phyloP scores from a whole-genome alignment of 1,284 basidiomycete species.

The Filobasidium uniguttulatum region DNA sequence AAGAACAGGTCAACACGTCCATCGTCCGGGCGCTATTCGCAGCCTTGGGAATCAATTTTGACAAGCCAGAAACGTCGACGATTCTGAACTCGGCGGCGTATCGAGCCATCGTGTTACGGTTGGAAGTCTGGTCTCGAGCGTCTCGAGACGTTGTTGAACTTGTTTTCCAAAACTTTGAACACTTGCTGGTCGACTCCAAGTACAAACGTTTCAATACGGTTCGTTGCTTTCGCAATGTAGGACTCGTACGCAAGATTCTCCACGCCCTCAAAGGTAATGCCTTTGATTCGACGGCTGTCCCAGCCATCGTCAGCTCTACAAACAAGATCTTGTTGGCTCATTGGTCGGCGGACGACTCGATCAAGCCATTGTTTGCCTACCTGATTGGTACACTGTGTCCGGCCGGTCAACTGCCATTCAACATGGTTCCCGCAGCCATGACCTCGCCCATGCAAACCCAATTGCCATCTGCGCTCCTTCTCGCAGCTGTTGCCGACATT shows the following conservation, averaged over 20 bases:
- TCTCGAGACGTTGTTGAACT: conserved; percentile 54
- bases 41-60: conserved; percentile 69
- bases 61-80: conserved; percentile 64
- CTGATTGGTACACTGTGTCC: conserved; percentile 68
- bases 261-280: conserved; percentile 66
- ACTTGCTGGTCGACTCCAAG: conserved; percentile 55
- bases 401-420: conserved; percentile 38
- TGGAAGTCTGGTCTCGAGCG: conserved; percentile 74
- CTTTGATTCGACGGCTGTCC: conserved; percentile 48
- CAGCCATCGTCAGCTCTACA: conserved; percentile 43
- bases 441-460: conserved; percentile 22
- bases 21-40: conserved; percentile 65
- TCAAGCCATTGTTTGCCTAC: conserved; percentile 75
- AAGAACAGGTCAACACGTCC: conserved; percentile 58
- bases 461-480: conserved; percentile 24
- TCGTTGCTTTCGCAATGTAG: conserved; percentile 51
- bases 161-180: conserved; percentile 66
- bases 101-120: conserved; percentile 68
- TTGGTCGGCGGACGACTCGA: conserved; percentile 38
- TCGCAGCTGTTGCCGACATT: conserved; percentile 26
- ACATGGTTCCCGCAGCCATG: not conserved
- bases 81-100: conserved; percentile 73
- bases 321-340: conserved; percentile 21
- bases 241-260: conserved; percentile 59
- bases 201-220: conserved; percentile 59